Conservation (phyloP, 805 yeast species). For the Myxozyma lipomycoides region DNA sequence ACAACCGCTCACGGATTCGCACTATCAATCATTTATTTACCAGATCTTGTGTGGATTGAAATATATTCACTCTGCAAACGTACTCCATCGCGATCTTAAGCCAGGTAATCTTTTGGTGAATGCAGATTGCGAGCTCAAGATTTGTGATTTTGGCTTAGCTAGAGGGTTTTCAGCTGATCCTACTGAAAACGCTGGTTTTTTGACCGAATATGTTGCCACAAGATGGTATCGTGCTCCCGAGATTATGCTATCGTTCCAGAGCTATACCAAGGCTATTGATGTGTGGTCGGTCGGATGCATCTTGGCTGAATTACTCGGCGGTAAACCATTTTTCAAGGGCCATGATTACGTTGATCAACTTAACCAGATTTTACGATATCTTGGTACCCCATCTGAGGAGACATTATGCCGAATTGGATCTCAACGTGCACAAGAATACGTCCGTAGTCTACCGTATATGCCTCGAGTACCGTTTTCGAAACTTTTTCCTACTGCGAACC, state of each 20-base stretch:
- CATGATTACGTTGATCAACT: constrained; percentile 94
- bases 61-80: constrained; percentile 88
- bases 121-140: constrained; percentile 93
- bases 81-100: constrained; percentile 87
- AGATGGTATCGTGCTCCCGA: constrained; percentile 99
- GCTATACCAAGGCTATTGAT: constrained; percentile 94
- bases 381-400: constrained; percentile 88
- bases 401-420: constrained; percentile 71
- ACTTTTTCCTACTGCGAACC: constrained; percentile 81
- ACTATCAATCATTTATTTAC: constrained; percentile 84
- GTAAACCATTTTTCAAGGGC: constrained; percentile 89
- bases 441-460: constrained; percentile 78
- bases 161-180: constrained; percentile 82
- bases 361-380: constrained; percentile 74
- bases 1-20: constrained; percentile 90
- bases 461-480: constrained; percentile 67
- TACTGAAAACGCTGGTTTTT: constrained; percentile 82
- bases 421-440: constrained; percentile 80
- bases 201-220: constrained; percentile 97
- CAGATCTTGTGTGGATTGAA: constrained; percentile 87
- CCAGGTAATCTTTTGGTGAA: constrained; percentile 91
- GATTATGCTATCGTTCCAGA: constrained; percentile 89
- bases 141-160: constrained; percentile 95
- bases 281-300: constrained; percentile 98
- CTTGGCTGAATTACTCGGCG: constrained; percentile 86